Percentiles rank a stretch among this genome's conserved stretches.
These are phyloP conservation scores for Ulmus americana DNA, from an alignment of 331 rosid species.

Conservation along the genomic window DNA sequence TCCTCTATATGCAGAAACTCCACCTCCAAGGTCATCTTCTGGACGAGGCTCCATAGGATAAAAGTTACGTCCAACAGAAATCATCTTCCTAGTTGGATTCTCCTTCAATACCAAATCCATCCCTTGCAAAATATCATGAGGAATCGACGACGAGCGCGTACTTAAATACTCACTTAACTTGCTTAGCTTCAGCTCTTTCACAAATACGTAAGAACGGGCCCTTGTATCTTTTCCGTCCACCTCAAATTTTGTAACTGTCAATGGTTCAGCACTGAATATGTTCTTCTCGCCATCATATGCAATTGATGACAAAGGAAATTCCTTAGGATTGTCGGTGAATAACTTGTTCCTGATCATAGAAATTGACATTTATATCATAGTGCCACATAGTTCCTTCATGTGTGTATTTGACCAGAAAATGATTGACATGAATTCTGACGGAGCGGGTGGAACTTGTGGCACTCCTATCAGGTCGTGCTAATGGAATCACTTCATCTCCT, in stretches of 20 bases:
- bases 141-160: constrained; percentile 29
- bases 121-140: constrained; percentile 65
- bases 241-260: constrained; percentile 46
- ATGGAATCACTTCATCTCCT: constrained; percentile 27
- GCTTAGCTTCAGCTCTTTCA: constrained; percentile 39
- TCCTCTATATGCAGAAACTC: constrained; percentile 37
- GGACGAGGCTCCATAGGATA: constrained; percentile 32
- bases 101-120: constrained; percentile 70
- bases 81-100: constrained; percentile 44
- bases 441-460: constrained; percentile 31
- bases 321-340: constrained; percentile 38
- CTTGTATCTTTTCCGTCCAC: constrained; percentile 50
- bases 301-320: constrained; percentile 47
- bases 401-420: constrained; percentile 40
- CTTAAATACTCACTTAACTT: constrained; percentile 48
- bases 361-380: constrained; percentile 46
- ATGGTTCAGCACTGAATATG: constrained; percentile 44
- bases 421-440: constrained; percentile 45
- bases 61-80: constrained; percentile 50
- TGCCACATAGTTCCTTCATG: constrained; percentile 46
- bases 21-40: constrained; percentile 28
- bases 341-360: constrained; percentile 43
- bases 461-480: constrained; percentile 59
- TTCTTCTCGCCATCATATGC: constrained; percentile 66
- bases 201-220: constrained; percentile 32